Base-by-base conservation (phyloP, 73 alveolate genomes). In the Paramecium biaurelia region DNA sequence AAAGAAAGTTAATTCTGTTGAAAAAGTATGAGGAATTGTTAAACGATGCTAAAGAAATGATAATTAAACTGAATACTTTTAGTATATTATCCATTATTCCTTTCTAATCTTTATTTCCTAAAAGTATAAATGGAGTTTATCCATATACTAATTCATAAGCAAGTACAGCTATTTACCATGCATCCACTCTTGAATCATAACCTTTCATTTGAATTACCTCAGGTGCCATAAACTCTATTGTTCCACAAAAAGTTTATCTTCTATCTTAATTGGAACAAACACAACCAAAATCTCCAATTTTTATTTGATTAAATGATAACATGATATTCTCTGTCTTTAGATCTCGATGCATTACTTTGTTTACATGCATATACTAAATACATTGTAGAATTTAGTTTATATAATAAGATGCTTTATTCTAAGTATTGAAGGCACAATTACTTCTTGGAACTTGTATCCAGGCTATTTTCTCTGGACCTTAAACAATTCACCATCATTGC, bases 191-290 rank as follows among this genome's bases (percentile, higher is more conserved):
- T 89, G 89, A 94, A 85, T 88, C 94, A 94, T 96, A 94, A 76
- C 96, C 96, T 43, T 95, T 94, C 59, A 92, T 92, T 76, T 96
- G 93, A 38, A 96, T 95, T 74, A 96, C 95, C 89, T 96, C 98
- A 2, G 98, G 98, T 20, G 98, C 96, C 96, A 96, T 92, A 56
- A 94, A 96, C 70, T 96, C 98, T 35, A 92, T 93, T 2, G 97
- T 94, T 8, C 98, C 98, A 57, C 98, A 95, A 70, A 95, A 94
- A 0, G 98, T 95, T 32, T 74, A 92, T 79, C 97, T 94, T 82
- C 92, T 92, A 28, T 89, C 92, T 38, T 84, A 59, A 30, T 28
- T 6, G 38, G 93, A 76, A 93, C 92, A 74, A 2, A 93, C 96
- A 85, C 96, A 88, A 14, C 93, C 93, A 63, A 88, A 88, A 72